Evolutionary conservation across 768 basidiomycete genomes (phyloP), one percentile per base, ranked within the genome.

Genomic region (Royoungia palumana): DNA sequence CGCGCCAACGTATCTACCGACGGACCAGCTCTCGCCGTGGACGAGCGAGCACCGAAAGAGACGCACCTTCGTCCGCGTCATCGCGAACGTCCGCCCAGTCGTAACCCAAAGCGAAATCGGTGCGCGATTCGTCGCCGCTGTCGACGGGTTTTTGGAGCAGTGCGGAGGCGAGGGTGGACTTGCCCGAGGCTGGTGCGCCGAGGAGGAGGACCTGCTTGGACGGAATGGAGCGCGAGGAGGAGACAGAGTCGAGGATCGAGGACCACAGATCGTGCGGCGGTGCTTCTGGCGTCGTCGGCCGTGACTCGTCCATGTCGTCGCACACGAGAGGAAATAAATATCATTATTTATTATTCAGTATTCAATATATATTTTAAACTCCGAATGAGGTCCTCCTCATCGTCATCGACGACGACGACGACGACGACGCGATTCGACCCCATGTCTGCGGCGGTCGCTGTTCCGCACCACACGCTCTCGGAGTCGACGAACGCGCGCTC

Each of bases 51-150:
- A 11, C 34, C 22, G 8, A 20, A n/a, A 30, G 17, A 17, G 28
- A 69, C 82, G 52, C 51, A 86, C 94, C 94, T 82, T 96, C 94
- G 61, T 96, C 94, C 5, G 83, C 93, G 22, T 96, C 94, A 59
- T 97, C 93, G 44, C 84, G 75, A 22, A 96, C 80, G 61, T 96
- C 89, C 4, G 89, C 78, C 78, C 91, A 95, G 57, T 94, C 89
- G 63, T 94, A 98, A 34, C 94, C 93, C 56, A 97, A 66, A 0
- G 92, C 90, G 68, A 94, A 87, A 58, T 94, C 90, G 8, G 73
- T 72, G 47, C 76, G 75, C 39, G 79, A 74, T 50, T 82, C 80
- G 54, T 82, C 80, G 55, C 79, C 79, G 40, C 68, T 71, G 48
- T 79, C 80, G n/a, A 66, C 61, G 11, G 79, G 72, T 65, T 85